These are phyloP conservation scores for Pseudogymnoascus sp. DNA, from an alignment of 2,329 filamentous ascomycete species.

Conservation along the genomic window DNA sequence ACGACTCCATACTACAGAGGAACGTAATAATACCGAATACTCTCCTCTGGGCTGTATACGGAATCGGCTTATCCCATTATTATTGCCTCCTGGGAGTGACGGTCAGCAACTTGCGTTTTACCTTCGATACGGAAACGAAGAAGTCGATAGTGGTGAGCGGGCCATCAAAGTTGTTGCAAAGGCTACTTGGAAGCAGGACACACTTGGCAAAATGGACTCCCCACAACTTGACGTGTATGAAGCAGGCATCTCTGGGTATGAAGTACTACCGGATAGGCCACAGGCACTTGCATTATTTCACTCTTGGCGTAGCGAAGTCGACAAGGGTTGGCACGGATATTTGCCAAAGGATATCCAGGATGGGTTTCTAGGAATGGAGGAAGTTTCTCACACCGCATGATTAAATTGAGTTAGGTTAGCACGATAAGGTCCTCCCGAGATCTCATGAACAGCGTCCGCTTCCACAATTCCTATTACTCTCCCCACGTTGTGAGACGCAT, in stretches of 20 bases:
- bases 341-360: slow-evolving; percentile 14
- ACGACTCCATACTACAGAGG: not conserved
- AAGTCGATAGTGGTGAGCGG: slow-evolving; percentile 13
- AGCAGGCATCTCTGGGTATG: not conserved
- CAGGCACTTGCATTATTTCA: slow-evolving; percentile 15
- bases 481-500: not conserved
- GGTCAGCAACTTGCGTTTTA: slow-evolving; percentile 14
- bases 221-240: slow-evolving; percentile 16
- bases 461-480: not conserved
- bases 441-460: not conserved
- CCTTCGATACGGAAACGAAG: slow-evolving; percentile 15
- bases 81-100: slow-evolving; percentile 16
- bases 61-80: slow-evolving; percentile 16
- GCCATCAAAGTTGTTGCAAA: slow-evolving; percentile 16
- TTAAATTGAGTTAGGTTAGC: not conserved
- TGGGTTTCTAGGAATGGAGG: slow-evolving; percentile 10
- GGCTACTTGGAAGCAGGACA: slow-evolving; percentile 17
- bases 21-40: not conserved
- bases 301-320: slow-evolving; percentile 17
- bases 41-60: slow-evolving; percentile 13
- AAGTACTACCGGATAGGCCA: not conserved
- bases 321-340: slow-evolving; percentile 20
- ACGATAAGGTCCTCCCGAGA: not conserved
- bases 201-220: slow-evolving; percentile 12
- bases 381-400: not conserved